Evolutionary conservation across 148 eudicot genomes (phyloP), one percentile per base, ranked within the genome.

Genomic region (Vaccinium vitisidaea): DNA sequence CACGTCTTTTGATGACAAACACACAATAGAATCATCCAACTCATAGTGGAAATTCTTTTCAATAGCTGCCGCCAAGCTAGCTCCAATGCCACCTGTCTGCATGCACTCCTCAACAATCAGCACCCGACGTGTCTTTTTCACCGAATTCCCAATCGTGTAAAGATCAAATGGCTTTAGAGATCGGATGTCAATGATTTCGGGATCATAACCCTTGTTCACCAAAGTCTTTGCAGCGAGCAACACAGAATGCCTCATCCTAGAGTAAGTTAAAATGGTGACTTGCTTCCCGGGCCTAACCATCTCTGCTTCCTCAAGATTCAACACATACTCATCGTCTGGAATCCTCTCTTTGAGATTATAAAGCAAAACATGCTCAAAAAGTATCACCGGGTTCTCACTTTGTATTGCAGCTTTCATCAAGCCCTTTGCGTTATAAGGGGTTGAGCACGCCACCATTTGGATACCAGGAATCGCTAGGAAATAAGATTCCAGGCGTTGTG

Each of bases 41-140:
- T 95, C 92, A 85, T 95, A 95, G 46, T 91, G 86, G 79, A 95
- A 95, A 86, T 95, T 94, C 86, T 95, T 97, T 11, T 87, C 92
- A 58, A 95, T 94, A 14, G 97, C 97, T 9, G 97, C 97, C 4
- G 98, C 94, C 88, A 95, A 90, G 80, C 98, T 94, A 36, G 98
- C 98, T 63, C 97, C 98, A 55, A 95, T 95, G 8, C 98, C 98
- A 53, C 96, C 98, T 4, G 96, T 95, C 65, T 96, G 88, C 98
- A 95, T 95, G 85, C 98, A 93, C 87, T 95, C 98, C 80, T 95
- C 95, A 19, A 95, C 98, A 69, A 95, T 95, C 84, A 95, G 85
- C 87, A 95, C 98, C 30, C 93, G 91, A 78, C 91, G 97, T 5
- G 98, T 95, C 88, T 95, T 95, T 84, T 95, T 95, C 73, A 95